Base-by-base conservation (phyloP, 2,329 filamentous ascomycete genomes). In the Emericellopsis atlantica region DNA sequence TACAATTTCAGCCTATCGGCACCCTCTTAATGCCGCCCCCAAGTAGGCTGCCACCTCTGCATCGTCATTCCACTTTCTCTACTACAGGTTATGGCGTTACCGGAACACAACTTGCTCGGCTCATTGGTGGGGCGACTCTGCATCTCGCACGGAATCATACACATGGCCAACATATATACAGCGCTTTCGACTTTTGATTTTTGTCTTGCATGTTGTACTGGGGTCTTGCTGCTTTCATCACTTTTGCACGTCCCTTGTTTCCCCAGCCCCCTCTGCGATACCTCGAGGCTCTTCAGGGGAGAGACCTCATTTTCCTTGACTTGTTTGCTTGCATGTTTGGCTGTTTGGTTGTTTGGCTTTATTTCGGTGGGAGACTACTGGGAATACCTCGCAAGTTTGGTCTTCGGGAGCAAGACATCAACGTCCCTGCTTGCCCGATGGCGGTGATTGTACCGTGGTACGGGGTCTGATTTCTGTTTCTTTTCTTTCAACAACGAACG, bases 1-100 rank as follows among this genome's bases (percentile, higher is more conserved):
- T 40, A 11, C 43, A 50, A 33, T 36, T 48, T 43, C 41, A 46
- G 14, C 39, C 45, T 46, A 45, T 43, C 36, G 22, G 34, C 46
- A 44, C 37, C 37, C 39, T 35, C 40, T 41, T 45, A 29, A 29
- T 12, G 16, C n/a, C n/a, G n/a, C 33, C 18, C 18, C 22, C 22
- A 6, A 21, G 16, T 7, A 11, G 22, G 11, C 35, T 14, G n/a
- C 6, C n/a, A 24, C 18, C 21, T 36, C 21, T 37, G 21, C n/a
- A 23, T 5, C 9, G 11, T 23, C 10, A 9, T 38, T 24, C 2
- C 9, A 23, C 7, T 38, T 38, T 24, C 9, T 21, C 14, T 26
- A 24, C 18, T 24, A 15, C 15, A 21, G 12, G n/a, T 26, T 38
- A 21, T 24, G 23, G 26, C 23, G 37, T 39, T 39, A 29, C 26